Percentiles rank a stretch among this genome's conserved stretches.
These are phyloP conservation scores for Echites panduratus DNA, from an alignment of 257 asterid genomes.

Conservation along the genomic window DNA sequence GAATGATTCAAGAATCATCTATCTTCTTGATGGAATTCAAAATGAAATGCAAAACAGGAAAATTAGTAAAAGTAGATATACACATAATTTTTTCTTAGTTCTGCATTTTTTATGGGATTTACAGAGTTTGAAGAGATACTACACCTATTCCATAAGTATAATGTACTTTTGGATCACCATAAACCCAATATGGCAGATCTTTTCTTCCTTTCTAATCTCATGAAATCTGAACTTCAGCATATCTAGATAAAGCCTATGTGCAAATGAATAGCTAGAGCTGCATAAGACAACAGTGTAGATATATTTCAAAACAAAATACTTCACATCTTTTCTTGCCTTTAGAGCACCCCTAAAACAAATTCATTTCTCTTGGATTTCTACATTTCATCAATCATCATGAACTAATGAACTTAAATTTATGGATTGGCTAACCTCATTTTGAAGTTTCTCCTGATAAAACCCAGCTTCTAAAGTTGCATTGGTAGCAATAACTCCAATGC, in stretches of 20 bases:
- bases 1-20: too few species aligned
- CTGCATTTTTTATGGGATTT: too few species aligned
- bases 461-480: constrained; percentile 32
- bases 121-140: too few species aligned
- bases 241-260: neutral
- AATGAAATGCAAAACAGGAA: too few species aligned
- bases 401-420: neutral
- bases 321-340: neutral
- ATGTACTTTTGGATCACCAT: neutral
- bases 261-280: neutral
- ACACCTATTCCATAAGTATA: too few species aligned
- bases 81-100: too few species aligned
- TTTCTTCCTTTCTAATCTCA: neutral
- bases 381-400: neutral
- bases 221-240: neutral
- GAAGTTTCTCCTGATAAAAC: constrained; percentile 59
- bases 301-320: neutral
- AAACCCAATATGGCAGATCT: neutral
- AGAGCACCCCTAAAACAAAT: neutral
- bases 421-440: constrained; percentile 41
- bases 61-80: too few species aligned
- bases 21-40: too few species aligned
- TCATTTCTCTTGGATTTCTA: neutral
- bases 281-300: neutral
- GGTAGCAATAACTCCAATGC: constrained; percentile 56